Evolutionary conservation across 140 eudicot species (phyloP).

Genomic region (Senecio squalidus): DNA sequence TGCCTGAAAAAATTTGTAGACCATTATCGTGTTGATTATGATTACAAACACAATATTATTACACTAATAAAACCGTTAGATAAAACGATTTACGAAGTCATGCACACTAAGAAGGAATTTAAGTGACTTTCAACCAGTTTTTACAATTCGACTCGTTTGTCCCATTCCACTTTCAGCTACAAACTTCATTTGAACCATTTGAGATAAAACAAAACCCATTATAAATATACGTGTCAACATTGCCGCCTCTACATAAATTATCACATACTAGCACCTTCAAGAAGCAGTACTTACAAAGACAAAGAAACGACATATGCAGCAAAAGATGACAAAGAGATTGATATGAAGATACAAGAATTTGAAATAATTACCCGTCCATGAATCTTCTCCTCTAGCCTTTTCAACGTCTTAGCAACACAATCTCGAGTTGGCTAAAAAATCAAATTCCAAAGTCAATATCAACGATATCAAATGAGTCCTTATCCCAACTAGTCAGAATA

Average conservation of each 20-base stretch:
- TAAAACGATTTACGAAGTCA: too few relatives aligned
- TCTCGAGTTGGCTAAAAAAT: constrained; percentile 74
- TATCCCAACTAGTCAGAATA: background rate
- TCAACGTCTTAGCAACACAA: constrained; percentile 82
- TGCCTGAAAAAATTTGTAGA: background rate
- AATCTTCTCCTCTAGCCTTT: constrained; percentile 86
- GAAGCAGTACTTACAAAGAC: background rate
- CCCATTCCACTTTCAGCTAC: too few relatives aligned
- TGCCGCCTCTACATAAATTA: too few relatives aligned
- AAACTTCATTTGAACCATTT: too few relatives aligned
- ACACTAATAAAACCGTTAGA: too few relatives aligned
- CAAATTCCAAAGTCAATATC: background rate
- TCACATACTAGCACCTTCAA: background rate
- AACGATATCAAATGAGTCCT: constrained; percentile 7
- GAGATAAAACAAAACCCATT: too few relatives aligned
- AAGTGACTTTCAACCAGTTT: too few relatives aligned
- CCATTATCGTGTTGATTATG: too few relatives aligned
- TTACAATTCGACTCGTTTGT: too few relatives aligned
- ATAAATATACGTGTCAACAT: too few relatives aligned
- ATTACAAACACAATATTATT: too few relatives aligned
- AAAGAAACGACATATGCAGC: background rate
- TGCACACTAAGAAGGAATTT: too few relatives aligned
- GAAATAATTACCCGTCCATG: constrained; percentile 67
- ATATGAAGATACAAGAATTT: background rate
- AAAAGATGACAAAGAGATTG: background rate